phyloP scores from a whole-genome alignment of 306 rosid species.

The Medicago arabica region DNA sequence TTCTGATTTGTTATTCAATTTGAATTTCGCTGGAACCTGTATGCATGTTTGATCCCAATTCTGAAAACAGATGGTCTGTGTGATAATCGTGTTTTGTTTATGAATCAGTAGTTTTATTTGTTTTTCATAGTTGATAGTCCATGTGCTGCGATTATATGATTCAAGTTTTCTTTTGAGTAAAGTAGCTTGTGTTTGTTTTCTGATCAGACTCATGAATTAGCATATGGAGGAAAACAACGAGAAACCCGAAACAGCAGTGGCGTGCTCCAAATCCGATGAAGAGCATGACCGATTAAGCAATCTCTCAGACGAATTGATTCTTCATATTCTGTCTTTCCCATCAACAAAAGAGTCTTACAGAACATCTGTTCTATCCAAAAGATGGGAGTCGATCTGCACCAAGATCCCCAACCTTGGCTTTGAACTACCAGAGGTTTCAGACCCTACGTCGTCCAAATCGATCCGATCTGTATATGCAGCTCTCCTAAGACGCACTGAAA shows the following conservation, averaged over 20 bases:
- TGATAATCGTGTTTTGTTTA: no score
- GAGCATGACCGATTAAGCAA: neutral
- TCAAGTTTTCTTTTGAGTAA: no score
- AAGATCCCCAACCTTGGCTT: neutral
- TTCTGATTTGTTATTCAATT: no score
- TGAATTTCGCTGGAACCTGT: no score
- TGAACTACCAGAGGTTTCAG: neutral
- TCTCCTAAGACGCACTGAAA: neutral
- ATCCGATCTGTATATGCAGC: neutral
- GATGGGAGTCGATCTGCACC: neutral
- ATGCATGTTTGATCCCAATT: no score
- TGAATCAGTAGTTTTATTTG: no score
- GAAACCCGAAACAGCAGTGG: neutral
- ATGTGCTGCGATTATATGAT: no score
- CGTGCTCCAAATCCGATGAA: neutral
- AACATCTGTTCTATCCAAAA: neutral
- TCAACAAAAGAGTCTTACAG: neutral
- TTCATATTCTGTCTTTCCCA: neutral
- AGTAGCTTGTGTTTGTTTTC: no score
- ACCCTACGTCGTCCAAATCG: neutral
- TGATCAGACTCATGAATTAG: no score
- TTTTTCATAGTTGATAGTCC: no score
- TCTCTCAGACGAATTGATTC: neutral
- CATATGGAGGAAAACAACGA: neutral
- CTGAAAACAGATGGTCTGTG: no score